Evolutionary conservation across 2,329 filamentous ascomycete species (phyloP), one percentile per base, ranked within the genome.

Genomic region (Cordyceps pruinosa): DNA sequence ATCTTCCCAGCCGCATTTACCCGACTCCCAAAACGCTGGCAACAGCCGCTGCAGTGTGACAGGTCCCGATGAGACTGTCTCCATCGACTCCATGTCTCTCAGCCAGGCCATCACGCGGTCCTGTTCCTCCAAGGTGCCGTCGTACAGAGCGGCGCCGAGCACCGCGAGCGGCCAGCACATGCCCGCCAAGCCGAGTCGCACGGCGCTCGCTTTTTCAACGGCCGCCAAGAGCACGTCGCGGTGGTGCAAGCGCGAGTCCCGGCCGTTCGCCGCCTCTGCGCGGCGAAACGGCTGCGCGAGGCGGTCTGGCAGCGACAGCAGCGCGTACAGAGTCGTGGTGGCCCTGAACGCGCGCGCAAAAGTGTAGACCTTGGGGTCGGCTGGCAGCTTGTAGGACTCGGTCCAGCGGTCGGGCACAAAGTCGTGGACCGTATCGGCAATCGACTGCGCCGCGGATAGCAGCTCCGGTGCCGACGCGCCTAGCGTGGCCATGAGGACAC

Each of bases 101-200:
- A 50, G 21, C 32, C 30, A 39, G 2, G 19, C 9, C 15, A 50
- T 5, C 7, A 50, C 25, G 17, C 2, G 13, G 5, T 34, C 48
- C 21, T 39, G 48, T 17, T 50, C 48, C 8, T 34, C 48, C 9
- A 13, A 8, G 15, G 48, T 13, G 17, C 48, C 48, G 25, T 50
- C 48, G n/a, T 50, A 23, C 15, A 39, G 17, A n/a, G 48, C 34
- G n/a, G 28, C n/a, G 15, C 48, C 48, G 7, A 50, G 34, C 23
- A 50, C 48, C 23, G 48, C 48, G 23, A 50, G n/a, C 23, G 48
- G 48, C 48, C 48, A 50, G 23, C 48, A 37, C 48, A 37, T 39
- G 34, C 48, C 48, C 6, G 23, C 48, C 32, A 39, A 6, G 15
- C 34, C 48, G 2, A 26, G 12, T 2, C 7, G 21, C 2, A 39